A percentile compares a stretch with the other conserved stretches of the same genome.
Evolutionary conservation across 768 basidiomycete species (phyloP).

Genomic region (Clathrus columnatus): DNA sequence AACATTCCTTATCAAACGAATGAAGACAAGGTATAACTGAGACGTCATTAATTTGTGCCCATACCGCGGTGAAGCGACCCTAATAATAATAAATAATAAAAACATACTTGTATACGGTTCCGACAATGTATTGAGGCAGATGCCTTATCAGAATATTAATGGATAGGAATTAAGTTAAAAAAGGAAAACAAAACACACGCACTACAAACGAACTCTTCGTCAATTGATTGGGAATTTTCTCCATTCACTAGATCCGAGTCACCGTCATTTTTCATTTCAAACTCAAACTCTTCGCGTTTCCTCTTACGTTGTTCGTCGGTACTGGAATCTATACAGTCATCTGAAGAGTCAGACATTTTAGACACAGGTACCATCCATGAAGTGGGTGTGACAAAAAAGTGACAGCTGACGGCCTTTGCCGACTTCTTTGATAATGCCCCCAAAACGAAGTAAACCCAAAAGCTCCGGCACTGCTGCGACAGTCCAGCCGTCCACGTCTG

Average conservation of each 20-base stretch:
- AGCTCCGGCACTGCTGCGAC: slow-evolving; percentile 14
- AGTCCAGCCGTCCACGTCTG: slow-evolving; percentile 15
- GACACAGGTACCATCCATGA: too few relatives aligned
- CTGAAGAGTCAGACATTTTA: background rate
- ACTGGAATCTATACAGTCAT: too few relatives aligned
- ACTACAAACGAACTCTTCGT: slow-evolving; percentile 9
- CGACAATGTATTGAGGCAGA: slow-evolving; percentile 3
- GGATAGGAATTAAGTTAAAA: background rate
- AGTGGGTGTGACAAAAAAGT: too few relatives aligned
- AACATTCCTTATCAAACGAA: slow-evolving; percentile 7
- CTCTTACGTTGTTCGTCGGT: too few relatives aligned
- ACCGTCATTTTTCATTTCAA: too few relatives aligned
- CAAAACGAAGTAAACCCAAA: slow-evolving; percentile 2
- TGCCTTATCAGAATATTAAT: background rate
- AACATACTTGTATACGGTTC: slow-evolving; percentile 6
- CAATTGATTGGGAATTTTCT: slow-evolving; percentile 5
- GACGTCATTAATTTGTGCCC: background rate
- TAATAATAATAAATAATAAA: background rate
- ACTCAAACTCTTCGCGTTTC: background rate
- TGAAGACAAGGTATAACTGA: slow-evolving; percentile 9
- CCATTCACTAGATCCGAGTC: too few relatives aligned
- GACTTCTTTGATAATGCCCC: background rate
- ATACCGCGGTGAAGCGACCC: background rate
- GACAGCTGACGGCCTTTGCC: background rate
- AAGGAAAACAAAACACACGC: background rate